Base-by-base conservation (phyloP, 495 filamentous ascomycete species). In the Neurospora sp. region DNA sequence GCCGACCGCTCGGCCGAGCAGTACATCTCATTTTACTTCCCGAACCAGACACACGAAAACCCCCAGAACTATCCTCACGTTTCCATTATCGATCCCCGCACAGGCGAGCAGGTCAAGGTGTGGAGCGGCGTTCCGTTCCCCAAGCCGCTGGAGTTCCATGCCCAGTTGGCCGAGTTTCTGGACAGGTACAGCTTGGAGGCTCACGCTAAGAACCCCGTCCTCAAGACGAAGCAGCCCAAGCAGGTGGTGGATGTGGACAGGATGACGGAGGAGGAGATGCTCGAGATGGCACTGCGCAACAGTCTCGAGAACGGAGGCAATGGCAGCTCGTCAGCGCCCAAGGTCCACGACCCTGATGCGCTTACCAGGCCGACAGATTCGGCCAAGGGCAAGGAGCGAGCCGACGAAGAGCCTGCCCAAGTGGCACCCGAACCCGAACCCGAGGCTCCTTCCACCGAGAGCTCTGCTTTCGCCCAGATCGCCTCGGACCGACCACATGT, bases 241-340 rank as follows among this genome's bases (percentile, higher is more conserved):
- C 81, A 88, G 71, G 87, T 90, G 72, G 84, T 91, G 69, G 91
- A 91, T 75, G 88, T 97, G 38, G 91, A 91, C 68, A 89, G 91
- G 8, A 95, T 99, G 91, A 97, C 93, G 0, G 96, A 99, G 77
- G 94, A 98, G 75, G 94, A 99, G 80, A 95, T 95, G 94, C 85
- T 99, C 77, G 91, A 96, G 80, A 89, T 97, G 86, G 96, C 96
- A 0, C 81, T 99, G 82, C 88, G 93, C 76, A 95, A 96, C 81
- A 97, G 93, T 76, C 84, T 97, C 5, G 89, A 82, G 20, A 65
- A 65, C 53, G 53, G 53, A 65, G 69, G 76, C 16, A 75, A 74
- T 69, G 73, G 72, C 59, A 61, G 75, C 10, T 37, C 69, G 10
- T 71, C 75, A 10, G 71, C 46, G 31, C 71, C 81, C 39, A 84